These are phyloP conservation scores for Solanum raphanifolium DNA, from an alignment of 257 asterid genomes.

Conservation along the genomic window DNA sequence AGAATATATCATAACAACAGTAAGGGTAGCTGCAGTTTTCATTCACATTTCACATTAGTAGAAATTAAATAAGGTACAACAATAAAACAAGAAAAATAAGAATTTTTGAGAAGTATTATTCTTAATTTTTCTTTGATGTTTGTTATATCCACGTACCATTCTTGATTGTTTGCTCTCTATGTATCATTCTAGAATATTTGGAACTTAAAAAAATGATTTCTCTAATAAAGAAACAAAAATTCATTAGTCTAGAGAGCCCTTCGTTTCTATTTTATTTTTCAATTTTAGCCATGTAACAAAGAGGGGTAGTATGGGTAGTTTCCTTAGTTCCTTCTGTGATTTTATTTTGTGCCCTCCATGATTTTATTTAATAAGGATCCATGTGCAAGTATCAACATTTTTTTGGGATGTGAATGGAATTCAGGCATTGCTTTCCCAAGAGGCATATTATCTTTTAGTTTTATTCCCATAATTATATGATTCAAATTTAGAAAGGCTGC, in stretches of 20 bases:
- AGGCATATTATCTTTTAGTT: not conserved
- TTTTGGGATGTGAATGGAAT: not conserved
- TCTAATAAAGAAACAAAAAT: not conserved
- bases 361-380: not conserved
- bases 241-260: not conserved
- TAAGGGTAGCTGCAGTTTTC: conserved; percentile 16
- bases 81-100: not conserved
- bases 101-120: not conserved
- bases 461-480: not conserved
- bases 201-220: not conserved
- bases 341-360: not conserved
- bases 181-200: not conserved
- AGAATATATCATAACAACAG: conserved; percentile 65
- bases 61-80: not conserved
- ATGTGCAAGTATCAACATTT: not conserved
- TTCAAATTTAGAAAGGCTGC: not conserved
- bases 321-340: not conserved
- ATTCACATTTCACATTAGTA: not conserved
- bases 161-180: not conserved
- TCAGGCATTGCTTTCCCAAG: not conserved
- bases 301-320: not conserved
- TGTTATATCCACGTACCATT: not conserved
- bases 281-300: not conserved
- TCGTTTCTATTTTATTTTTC: not conserved
- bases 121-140: not conserved